Percentiles rank a stretch among this genome's conserved stretches.
These are phyloP conservation scores for Cercospora citrullina DNA, from an alignment of 2,329 filamentous ascomycete species.

Conservation along the genomic window DNA sequence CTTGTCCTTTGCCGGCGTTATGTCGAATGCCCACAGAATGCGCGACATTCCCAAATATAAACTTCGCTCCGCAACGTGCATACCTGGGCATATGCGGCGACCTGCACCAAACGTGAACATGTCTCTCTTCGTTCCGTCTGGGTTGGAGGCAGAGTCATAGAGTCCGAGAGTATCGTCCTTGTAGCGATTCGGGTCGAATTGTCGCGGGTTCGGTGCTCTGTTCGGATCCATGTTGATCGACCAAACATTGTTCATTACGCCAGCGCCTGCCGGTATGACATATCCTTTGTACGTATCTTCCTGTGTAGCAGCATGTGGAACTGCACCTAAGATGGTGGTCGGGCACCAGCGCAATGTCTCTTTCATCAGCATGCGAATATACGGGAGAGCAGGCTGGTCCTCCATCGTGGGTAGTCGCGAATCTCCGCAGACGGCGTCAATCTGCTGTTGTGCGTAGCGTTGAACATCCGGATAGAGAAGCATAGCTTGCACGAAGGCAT, in stretches of 20 bases:
- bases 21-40: slow-evolving; percentile 51
- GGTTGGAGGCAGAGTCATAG: slow-evolving; percentile 35
- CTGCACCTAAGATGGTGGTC: slow-evolving; percentile 21
- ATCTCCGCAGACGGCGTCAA: slow-evolving; percentile 27
- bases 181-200: slow-evolving; percentile 33
- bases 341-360: slow-evolving; percentile 29
- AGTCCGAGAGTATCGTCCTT: slow-evolving; percentile 27
- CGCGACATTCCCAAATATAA: slow-evolving; percentile 43
- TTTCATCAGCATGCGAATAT: slow-evolving; percentile 26
- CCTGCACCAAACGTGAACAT: slow-evolving; percentile 35
- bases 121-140: slow-evolving; percentile 20
- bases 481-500: slow-evolving; percentile 41
- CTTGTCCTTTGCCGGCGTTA: slow-evolving; percentile 36
- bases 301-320: slow-evolving; percentile 30
- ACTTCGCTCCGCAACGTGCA: slow-evolving; percentile 35
- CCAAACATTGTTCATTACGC: slow-evolving; percentile 33
- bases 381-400: slow-evolving; percentile 24
- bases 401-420: slow-evolving; percentile 24
- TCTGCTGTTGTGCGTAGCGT: slow-evolving; percentile 24
- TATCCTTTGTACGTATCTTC: slow-evolving; percentile 35
- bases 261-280: slow-evolving; percentile 30
- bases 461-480: slow-evolving; percentile 27
- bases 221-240: slow-evolving; percentile 28
- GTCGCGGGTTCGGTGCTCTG: slow-evolving; percentile 26
- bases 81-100: slow-evolving; percentile 36